Evolutionary conservation across 352 stramenopile genomes (phyloP).

Genomic region (Pythium aristosporum): DNA sequence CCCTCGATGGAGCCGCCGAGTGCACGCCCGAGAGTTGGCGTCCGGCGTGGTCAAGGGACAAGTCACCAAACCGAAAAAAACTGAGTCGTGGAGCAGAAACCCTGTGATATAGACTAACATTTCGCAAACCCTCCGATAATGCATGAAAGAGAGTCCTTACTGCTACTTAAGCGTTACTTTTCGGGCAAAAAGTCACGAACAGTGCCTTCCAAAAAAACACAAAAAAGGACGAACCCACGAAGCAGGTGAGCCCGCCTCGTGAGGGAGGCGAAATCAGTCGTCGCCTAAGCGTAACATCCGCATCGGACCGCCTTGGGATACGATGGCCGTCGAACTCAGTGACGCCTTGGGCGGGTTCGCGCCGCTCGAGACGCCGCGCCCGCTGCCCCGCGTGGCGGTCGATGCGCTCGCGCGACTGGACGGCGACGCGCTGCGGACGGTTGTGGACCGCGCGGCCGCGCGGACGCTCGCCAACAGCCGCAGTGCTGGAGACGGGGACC

Average conservation of each 20-base stretch:
- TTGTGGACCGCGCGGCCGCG: slow-evolving; percentile 12
- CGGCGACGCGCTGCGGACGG: slow-evolving; percentile 3
- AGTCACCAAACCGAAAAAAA: neutral
- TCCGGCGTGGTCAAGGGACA: neutral
- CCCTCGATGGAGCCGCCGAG: neutral
- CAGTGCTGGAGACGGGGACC: slow-evolving; percentile 8
- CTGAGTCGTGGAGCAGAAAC: neutral
- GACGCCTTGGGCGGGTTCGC: slow-evolving; percentile 6
- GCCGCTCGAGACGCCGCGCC: slow-evolving; percentile 1
- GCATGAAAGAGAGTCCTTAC: slow-evolving; percentile 6
- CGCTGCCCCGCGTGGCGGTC: slow-evolving; percentile 13
- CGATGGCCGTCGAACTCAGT: slow-evolving; percentile 23
- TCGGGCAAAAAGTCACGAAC: neutral
- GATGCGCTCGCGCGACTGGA: slow-evolving; percentile 8
- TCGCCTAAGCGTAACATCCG: neutral
- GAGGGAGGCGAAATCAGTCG: no score
- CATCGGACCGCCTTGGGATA: neutral
- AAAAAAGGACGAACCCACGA: slow-evolving; percentile 12
- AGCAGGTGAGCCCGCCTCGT: no score
- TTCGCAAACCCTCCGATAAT: neutral
- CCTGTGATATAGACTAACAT: neutral
- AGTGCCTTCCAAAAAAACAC: neutral
- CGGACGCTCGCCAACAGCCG: slow-evolving; percentile 6
- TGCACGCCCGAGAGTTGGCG: neutral
- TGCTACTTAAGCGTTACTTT: slow-evolving; percentile 13